Conservation (phyloP, 495 filamentous ascomycete genomes). For the Ascodesmis nigricans region DNA sequence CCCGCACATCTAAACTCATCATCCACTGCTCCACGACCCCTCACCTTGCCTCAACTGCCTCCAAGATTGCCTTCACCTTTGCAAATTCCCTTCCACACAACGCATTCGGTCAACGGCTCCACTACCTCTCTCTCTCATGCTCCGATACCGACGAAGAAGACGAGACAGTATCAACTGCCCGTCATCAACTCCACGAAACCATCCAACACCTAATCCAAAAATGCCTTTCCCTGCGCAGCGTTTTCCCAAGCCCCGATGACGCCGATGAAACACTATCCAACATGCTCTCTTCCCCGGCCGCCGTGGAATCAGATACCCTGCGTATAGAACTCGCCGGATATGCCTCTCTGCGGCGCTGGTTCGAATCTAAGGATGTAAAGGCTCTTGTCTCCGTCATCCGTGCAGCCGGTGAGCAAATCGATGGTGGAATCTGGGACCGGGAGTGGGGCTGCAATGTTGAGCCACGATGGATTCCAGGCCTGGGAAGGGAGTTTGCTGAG, state of each 20-base stretch:
- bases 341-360: conserved; percentile 16
- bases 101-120: conserved; percentile 16
- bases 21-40: conserved; percentile 14
- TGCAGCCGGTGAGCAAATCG: conserved; percentile 16
- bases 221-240: conserved; percentile 13
- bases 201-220: conserved; percentile 9
- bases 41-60: conserved; percentile 10
- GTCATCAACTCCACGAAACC: conserved; percentile 9
- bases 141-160: conserved; percentile 1
- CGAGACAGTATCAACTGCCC: no score
- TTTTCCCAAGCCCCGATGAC: conserved; percentile 8
- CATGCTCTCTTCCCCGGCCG: conserved; percentile 15
- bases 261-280: conserved; percentile 9
- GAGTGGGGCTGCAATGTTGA: conserved; percentile 19
- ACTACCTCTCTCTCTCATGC: conserved; percentile 18
- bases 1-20: conserved; percentile 17
- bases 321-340: conserved; percentile 21
- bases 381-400: conserved; percentile 19
- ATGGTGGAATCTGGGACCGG: conserved; percentile 15
- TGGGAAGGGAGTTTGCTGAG: conserved; percentile 13
- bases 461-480: conserved; percentile 10
- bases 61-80: conserved; percentile 14
- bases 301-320: conserved; percentile 11
- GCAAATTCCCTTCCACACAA: conserved; percentile 14
- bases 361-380: conserved; percentile 9